Base-by-base conservation (phyloP, 352 stramenopile species). In the Pythium pectinolyticum region DNA sequence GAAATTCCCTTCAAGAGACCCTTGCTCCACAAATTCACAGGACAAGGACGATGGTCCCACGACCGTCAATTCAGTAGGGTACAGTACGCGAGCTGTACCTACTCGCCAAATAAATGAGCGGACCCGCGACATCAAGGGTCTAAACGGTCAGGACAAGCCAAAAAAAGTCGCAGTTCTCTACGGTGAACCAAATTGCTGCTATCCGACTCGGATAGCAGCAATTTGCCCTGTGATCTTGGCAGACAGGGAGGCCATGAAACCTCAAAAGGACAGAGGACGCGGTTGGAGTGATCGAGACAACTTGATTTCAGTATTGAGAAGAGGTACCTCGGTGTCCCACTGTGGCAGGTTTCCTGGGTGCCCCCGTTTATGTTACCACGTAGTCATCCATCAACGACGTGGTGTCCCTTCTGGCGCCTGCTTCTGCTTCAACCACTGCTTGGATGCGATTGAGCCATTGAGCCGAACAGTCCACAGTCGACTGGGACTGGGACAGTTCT, bases 381-480 rank as follows among this genome's bases (percentile, higher is more conserved):
- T 19, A 47, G 45, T 34, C 45, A 52, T 52, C 45, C 45, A 52
- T 24, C 24, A 32, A n/a, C n/a, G n/a, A n/a, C n/a, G n/a, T n/a
- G 17, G 22, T 22, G 45, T 15, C 30, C 24, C n/a, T 39, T 31
- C 27, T 20, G 9, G 45, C 17, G 24, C 25, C 45, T 32, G 34
- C 40, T 47, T 47, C 40, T 47, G 40, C 40, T 19, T 27, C 40
- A 47, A 14, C 40, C 17, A 20, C 20, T 9, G 17, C 43, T 27
- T 30, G 43, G 22, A 9, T 35, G 45, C 45, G 15, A 34, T 52
- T 52, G 45, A 15, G 20, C 27, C 24, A n/a, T 19, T 17, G 17
- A 22, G 20, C 25, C 43, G 43, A 37, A 14, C 7, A 14, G 32
- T 37, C 32, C 7, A 37, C 32, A 37, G 7, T 14, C 32, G 32